These are phyloP conservation scores for Avena sativa DNA, from an alignment of 176 grass and related monocot genomes.

Conservation along the genomic window DNA sequence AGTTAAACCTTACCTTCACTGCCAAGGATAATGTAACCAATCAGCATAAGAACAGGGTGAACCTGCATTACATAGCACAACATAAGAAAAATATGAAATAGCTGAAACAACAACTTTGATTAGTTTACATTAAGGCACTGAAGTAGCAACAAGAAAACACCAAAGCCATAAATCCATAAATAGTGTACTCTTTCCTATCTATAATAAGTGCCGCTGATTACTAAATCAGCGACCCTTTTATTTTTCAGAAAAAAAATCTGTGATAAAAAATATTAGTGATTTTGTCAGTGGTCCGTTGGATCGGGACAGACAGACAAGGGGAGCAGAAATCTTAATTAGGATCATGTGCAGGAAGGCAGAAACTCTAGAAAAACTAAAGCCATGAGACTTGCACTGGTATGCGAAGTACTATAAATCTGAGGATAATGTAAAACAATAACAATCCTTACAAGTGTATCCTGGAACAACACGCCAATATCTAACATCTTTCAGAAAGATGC, in stretches of 20 bases:
- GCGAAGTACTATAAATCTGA: neutral
- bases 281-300: neutral
- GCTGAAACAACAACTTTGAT: neutral
- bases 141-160: neutral
- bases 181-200: too few relatives aligned
- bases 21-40: slow-evolving; percentile 88
- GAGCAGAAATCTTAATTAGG: neutral
- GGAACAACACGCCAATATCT: neutral
- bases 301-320: neutral
- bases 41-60: slow-evolving; percentile 95
- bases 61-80: slow-evolving; percentile 51
- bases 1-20: slow-evolving; percentile 68
- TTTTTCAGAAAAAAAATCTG: neutral
- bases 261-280: neutral
- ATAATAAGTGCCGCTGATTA: too few relatives aligned
- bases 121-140: neutral
- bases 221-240: too few relatives aligned
- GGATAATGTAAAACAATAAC: neutral
- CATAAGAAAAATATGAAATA: slow-evolving; percentile 9
- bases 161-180: neutral
- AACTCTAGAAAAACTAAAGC: neutral
- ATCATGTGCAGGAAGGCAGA: neutral
- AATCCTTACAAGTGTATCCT: neutral
- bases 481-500: neutral
- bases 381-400: neutral